Evolutionary conservation across 805 yeast genomes (phyloP).

Genomic region (Clavispora fructus): DNA sequence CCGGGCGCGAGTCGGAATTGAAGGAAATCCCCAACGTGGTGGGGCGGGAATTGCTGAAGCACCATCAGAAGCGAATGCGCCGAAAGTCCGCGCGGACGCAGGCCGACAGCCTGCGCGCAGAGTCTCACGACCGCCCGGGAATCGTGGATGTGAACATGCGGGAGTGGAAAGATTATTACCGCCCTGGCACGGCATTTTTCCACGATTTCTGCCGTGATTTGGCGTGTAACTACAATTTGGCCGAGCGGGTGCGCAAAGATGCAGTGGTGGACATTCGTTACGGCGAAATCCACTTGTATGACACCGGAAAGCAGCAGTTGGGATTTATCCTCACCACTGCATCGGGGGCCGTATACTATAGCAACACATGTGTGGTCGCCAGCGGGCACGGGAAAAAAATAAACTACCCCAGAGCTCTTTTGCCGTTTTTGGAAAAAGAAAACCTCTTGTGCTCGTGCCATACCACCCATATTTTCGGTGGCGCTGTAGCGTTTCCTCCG

Average conservation of each 20-base stretch:
- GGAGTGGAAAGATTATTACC: slow-evolving; percentile 39
- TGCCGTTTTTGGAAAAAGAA: not conserved
- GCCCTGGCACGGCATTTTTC: slow-evolving; percentile 38
- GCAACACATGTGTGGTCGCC: slow-evolving; percentile 30
- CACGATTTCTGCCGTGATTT: slow-evolving; percentile 34
- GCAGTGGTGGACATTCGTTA: slow-evolving; percentile 30
- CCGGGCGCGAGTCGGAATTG: slow-evolving; percentile 30
- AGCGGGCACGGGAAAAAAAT: slow-evolving; percentile 33
- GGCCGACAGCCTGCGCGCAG: slow-evolving; percentile 10
- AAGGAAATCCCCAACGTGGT: slow-evolving; percentile 40
- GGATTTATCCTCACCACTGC: slow-evolving; percentile 31
- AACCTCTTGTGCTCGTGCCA: slow-evolving; percentile 26
- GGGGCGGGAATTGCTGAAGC: slow-evolving; percentile 41
- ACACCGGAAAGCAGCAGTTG: slow-evolving; percentile 17
- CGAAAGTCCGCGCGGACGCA: slow-evolving; percentile 14
- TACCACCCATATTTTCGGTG: slow-evolving; percentile 30
- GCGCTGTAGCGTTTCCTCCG: slow-evolving; percentile 20
- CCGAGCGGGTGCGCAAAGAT: slow-evolving; percentile 25
- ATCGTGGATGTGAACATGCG: slow-evolving; percentile 40
- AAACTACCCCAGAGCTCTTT: slow-evolving; percentile 25
- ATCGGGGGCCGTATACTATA: slow-evolving; percentile 27
- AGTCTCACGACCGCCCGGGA: slow-evolving; percentile 27
- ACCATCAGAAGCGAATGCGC: slow-evolving; percentile 29
- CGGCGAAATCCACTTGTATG: slow-evolving; percentile 19
- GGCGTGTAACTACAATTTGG: slow-evolving; percentile 26